Percentiles rank a stretch among this genome's conserved stretches.
These are phyloP conservation scores for Neofusicoccum sp. DNA, from an alignment of 2,329 filamentous ascomycete genomes.

Conservation along the genomic window DNA sequence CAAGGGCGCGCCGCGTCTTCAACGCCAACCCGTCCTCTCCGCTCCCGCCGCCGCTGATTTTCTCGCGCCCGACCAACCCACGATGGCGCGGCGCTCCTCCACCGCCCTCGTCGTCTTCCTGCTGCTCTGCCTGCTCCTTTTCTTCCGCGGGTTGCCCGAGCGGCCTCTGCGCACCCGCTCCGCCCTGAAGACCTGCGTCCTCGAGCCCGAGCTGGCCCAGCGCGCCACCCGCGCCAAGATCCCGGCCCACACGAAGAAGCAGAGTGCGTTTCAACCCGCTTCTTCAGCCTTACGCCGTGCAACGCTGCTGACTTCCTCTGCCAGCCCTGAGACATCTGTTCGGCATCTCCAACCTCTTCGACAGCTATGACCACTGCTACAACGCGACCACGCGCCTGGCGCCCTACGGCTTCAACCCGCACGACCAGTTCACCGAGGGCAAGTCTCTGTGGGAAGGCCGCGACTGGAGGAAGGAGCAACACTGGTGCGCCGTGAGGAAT, in stretches of 20 bases:
- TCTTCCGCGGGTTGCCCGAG: conserved; percentile 1
- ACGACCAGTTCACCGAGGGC: not conserved
- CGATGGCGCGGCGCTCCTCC: conserved; percentile 16
- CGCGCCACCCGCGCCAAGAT: conserved; percentile 15
- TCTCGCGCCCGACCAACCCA: not conserved
- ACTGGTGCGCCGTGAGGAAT: conserved; percentile 65
- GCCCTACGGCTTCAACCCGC: conserved; percentile 5
- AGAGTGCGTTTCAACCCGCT: conserved; percentile 3
- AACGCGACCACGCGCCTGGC: conserved; percentile 4
- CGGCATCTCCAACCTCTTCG: conserved; percentile 9
- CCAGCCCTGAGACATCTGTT: conserved; percentile 16
- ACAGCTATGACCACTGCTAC: conserved; percentile 14
- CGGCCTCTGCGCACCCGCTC: not conserved
- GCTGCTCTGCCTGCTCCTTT: conserved; percentile 1
- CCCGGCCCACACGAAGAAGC: not conserved
- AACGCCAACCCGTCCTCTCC: not conserved
- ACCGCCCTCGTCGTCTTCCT: not conserved
- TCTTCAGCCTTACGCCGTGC: not conserved
- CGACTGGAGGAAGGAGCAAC: conserved; percentile 71
- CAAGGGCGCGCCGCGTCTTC: conserved; percentile 8
- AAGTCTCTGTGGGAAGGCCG: not conserved
- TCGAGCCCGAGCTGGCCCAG: conserved; percentile 7
- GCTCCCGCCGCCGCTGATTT: not conserved
- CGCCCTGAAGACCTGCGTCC: conserved; percentile 5
- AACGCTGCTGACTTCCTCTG: not conserved